Percentiles rank a stretch among this genome's conserved stretches.
Conservation (phyloP, 2,329 filamentous ascomycete genomes). For the Trichoderma sp. region DNA sequence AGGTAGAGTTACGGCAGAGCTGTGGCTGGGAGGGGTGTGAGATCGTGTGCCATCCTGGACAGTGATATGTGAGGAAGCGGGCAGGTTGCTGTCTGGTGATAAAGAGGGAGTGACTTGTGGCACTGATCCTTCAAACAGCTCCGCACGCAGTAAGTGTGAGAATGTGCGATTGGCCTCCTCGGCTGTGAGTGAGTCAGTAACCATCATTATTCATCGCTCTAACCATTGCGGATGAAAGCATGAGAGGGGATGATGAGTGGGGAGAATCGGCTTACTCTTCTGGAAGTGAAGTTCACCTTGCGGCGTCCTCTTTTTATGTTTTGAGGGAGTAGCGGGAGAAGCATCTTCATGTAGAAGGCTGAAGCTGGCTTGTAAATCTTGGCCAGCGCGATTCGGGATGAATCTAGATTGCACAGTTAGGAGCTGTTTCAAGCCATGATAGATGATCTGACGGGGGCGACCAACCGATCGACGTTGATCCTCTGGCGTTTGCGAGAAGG, state of each 20-base stretch:
- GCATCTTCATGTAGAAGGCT: conserved; percentile 89
- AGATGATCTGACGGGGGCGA: conserved; percentile 17
- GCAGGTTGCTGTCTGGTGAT: conserved; percentile 61
- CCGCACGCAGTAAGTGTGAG: conserved; percentile 81
- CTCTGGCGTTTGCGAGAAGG: conserved; percentile 63
- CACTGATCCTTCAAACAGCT: conserved; percentile 89
- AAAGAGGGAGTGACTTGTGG: conserved; percentile 74
- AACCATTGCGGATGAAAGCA: not conserved
- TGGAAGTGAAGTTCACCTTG: conserved; percentile 94
- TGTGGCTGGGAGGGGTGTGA: conserved; percentile 76
- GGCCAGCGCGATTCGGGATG: conserved; percentile 90
- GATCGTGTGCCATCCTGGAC: conserved; percentile 70
- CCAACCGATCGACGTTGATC: conserved; percentile 65
- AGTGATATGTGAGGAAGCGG: conserved; percentile 56
- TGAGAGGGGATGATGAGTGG: not conserved
- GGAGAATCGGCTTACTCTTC: conserved; percentile 66
- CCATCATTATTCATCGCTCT: not conserved
- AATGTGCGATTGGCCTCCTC: conserved; percentile 96
- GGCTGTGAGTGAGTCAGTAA: conserved; percentile 50
- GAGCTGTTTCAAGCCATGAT: not conserved
- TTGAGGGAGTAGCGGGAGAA: conserved; percentile 88
- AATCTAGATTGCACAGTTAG: conserved; percentile 65
- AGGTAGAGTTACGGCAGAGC: conserved; percentile 64
- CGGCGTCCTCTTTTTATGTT: conserved; percentile 79
- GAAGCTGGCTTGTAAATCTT: conserved; percentile 92